Percentiles rank a stretch among this genome's conserved stretches.
Conservation (phyloP, 371 early-diverging fungal species). For the Capniomyces stellatus region DNA sequence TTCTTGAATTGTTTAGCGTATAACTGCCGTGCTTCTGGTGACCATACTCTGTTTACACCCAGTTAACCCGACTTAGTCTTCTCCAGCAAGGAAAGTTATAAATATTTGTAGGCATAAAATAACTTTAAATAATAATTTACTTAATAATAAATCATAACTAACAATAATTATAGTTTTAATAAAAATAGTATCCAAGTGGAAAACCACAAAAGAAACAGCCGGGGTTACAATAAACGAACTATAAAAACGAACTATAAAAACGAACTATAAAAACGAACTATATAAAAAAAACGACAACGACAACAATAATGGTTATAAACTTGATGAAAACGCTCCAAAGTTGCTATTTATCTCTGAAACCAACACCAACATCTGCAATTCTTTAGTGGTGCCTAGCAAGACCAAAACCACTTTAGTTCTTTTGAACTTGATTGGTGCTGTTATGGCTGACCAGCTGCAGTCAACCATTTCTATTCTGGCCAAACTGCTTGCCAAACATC, state of each 20-base stretch:
- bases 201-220: conserved; percentile 17
- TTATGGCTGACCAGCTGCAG: conserved; percentile 49
- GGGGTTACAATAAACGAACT: no score
- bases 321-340: conserved; percentile 8
- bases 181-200: conserved; percentile 11
- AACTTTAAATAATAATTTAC: conserved; percentile 15
- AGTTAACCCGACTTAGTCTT: conserved; percentile 13
- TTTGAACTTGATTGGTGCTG: conserved; percentile 10
- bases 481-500: conserved; percentile 60
- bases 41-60: no score
- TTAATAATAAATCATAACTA: conserved; percentile 16
- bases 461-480: conserved; percentile 53
- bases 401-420: conserved; percentile 16
- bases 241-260: no score
- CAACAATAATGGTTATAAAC: no score
- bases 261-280: no score
- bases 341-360: conserved; percentile 7
- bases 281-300: no score
- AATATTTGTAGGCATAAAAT: conserved; percentile 25
- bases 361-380: conserved; percentile 14
- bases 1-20: no score
- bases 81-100: conserved; percentile 19
- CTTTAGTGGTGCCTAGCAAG: conserved; percentile 27
- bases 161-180: conserved; percentile 14
- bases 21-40: no score